Evolutionary conservation across 2,329 filamentous ascomycete species (phyloP), one percentile per base, ranked within the genome.

Genomic region (Coniochaeta hoffmannii): DNA sequence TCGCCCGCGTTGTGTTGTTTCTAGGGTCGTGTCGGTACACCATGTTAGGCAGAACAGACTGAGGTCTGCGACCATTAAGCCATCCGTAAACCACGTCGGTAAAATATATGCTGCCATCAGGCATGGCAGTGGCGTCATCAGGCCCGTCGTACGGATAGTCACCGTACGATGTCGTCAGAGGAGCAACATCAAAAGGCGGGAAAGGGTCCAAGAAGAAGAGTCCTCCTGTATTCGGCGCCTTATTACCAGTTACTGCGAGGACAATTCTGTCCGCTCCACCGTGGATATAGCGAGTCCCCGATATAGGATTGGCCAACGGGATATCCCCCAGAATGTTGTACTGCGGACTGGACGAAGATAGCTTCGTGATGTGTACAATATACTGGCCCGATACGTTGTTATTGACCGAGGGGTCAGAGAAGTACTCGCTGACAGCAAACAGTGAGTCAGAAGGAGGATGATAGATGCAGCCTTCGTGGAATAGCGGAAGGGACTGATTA

Each of bases 21-120:
- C 60, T 53, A 0, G 74, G 70, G 35, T 76, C 69, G 53, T 72
- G 78, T 11, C 77, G 69, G 61, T 80, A 80, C 3, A 80, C 76
- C 55, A 76, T 73, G 53, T 67, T 71, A 0, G 76, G 76, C 10
- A 80, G 56, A 38, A 66, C 64, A 1, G 76, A 74, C 10, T 64
- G 62, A 10, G 71, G 72, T 10, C 76, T 68, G 59, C 76, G 75
- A 10, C 73, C 70, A 59, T 79, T 76, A 55, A 76, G 71, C 26
- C 66, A 71, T 9, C 76, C 78, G 61, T 80, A 79, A 9, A 69
- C 65, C 0, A 76, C 74, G 60, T 79, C 76, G 0, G 76, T 79
- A 60, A 79, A 79, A 75, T 76, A 79, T 24, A 80, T 68, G 6
- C 66, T 67, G 4, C 73, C 73, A 55, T 76, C 74, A 1, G 58